Conservation (phyloP, 2,329 filamentous ascomycete species). For the Parascedosporium putredinis region DNA sequence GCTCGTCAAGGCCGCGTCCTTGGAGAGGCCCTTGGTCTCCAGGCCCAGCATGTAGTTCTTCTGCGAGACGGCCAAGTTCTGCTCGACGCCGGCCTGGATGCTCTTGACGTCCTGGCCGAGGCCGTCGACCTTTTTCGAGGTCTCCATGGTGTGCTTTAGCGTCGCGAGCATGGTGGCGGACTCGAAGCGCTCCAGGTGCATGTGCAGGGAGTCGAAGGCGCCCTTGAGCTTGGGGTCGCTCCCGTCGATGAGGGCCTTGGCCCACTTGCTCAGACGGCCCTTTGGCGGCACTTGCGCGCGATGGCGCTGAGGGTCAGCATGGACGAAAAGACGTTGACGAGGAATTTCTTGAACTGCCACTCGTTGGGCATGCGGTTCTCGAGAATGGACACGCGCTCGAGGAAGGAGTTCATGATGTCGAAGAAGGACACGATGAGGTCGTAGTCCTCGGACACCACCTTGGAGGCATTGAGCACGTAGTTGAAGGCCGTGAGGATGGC, state of each 20-base stretch:
- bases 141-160: slow-evolving; percentile 21
- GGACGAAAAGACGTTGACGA: slow-evolving; percentile 26
- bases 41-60: slow-evolving; percentile 3
- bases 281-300: slow-evolving; percentile 24
- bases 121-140: slow-evolving; percentile 16
- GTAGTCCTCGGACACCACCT: slow-evolving; percentile 24
- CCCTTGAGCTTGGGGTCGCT: slow-evolving; percentile 20
- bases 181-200: slow-evolving; percentile 17
- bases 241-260: slow-evolving; percentile 17
- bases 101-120: slow-evolving; percentile 12
- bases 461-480: slow-evolving; percentile 21
- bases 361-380: slow-evolving; percentile 20
- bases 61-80: slow-evolving; percentile 5
- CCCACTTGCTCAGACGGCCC: slow-evolving; percentile 19
- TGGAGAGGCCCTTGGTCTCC: slow-evolving; percentile 3
- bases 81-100: slow-evolving; percentile 3
- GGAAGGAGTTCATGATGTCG: slow-evolving; percentile 25
- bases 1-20: slow-evolving; percentile 5
- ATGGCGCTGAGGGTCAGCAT: slow-evolving; percentile 22
- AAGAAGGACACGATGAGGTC: slow-evolving; percentile 28
- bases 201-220: slow-evolving; percentile 20
- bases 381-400: slow-evolving; percentile 22
- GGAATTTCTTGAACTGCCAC: slow-evolving; percentile 21
- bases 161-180: slow-evolving; percentile 23
- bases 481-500: slow-evolving; percentile 24